phyloP scores from a whole-genome alignment of 2,329 filamentous ascomycete genomes.

The Beauveria sp. region DNA sequence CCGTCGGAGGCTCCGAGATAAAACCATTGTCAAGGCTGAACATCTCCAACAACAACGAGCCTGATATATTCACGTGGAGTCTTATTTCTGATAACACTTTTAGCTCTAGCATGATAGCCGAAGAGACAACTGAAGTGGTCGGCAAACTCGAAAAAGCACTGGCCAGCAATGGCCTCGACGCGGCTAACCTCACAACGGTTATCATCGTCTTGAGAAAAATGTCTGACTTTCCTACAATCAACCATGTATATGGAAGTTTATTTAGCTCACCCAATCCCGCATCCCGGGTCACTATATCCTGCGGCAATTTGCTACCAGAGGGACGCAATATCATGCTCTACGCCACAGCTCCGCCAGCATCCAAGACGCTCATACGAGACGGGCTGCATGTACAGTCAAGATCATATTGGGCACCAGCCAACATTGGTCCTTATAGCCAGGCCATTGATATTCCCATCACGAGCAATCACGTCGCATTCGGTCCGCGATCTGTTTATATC shows the following conservation, averaged over 20 bases:
- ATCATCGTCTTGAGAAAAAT: slow-evolving; percentile 70
- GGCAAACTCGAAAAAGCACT: slow-evolving; percentile 36
- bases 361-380: slow-evolving; percentile 33
- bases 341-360: slow-evolving; percentile 31
- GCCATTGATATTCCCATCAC: slow-evolving; percentile 51
- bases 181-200: slow-evolving; percentile 42
- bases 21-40: neutral
- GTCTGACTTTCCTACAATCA: slow-evolving; percentile 68
- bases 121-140: slow-evolving; percentile 42
- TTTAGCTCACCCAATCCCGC: slow-evolving; percentile 78
- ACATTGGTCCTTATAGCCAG: slow-evolving; percentile 96
- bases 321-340: slow-evolving; percentile 54
- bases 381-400: slow-evolving; percentile 84
- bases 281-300: slow-evolving; percentile 74
- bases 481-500: slow-evolving; percentile 48
- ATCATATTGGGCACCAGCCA: slow-evolving; percentile 96
- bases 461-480: slow-evolving; percentile 11
- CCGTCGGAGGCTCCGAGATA: neutral
- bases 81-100: slow-evolving; percentile 23
- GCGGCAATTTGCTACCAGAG: slow-evolving; percentile 57
- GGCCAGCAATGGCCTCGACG: slow-evolving; percentile 20
- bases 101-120: slow-evolving; percentile 28
- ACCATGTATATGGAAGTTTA: slow-evolving; percentile 64
- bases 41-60: too few species aligned
- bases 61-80: slow-evolving; percentile 24